These are phyloP conservation scores for Lophium mytilinum DNA, from an alignment of 495 filamentous ascomycete species.

Conservation along the genomic window DNA sequence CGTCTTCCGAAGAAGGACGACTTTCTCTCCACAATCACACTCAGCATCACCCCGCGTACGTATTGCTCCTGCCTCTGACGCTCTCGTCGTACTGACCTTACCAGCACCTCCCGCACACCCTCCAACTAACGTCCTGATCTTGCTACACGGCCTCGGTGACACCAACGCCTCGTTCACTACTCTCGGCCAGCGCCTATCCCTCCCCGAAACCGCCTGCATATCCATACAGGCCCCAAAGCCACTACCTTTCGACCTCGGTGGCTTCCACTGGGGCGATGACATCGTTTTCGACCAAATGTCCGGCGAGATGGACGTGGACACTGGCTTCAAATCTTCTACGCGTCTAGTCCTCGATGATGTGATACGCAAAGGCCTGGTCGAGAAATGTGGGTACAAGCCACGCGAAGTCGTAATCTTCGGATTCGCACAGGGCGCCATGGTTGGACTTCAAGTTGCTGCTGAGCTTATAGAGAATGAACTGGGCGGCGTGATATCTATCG, in stretches of 20 bases:
- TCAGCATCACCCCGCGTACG: slow-evolving; percentile 40
- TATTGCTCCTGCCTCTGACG: background rate
- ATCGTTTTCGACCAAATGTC: slow-evolving; percentile 54
- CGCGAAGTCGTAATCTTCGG: slow-evolving; percentile 72
- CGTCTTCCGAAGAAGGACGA: slow-evolving; percentile 38
- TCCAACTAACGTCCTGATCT: slow-evolving; percentile 67
- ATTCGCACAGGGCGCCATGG: slow-evolving; percentile 81
- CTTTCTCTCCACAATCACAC: slow-evolving; percentile 43
- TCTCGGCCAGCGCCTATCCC: slow-evolving; percentile 64
- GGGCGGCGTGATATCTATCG: slow-evolving; percentile 67
- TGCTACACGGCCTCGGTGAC: slow-evolving; percentile 90
- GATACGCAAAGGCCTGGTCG: slow-evolving; percentile 51
- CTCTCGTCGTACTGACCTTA: background rate
- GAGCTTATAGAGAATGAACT: slow-evolving; percentile 27
- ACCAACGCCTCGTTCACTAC: slow-evolving; percentile 56
- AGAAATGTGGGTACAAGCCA: slow-evolving; percentile 60
- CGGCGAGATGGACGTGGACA: slow-evolving; percentile 67
- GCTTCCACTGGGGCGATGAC: slow-evolving; percentile 94
- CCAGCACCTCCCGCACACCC: slow-evolving; percentile 33
- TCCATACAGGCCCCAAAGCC: slow-evolving; percentile 65
- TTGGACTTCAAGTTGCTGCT: slow-evolving; percentile 51
- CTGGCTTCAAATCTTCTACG: slow-evolving; percentile 57
- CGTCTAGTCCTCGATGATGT: slow-evolving; percentile 47
- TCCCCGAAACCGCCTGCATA: slow-evolving; percentile 73
- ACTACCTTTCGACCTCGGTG: slow-evolving; percentile 64